Percentiles rank a stretch among this genome's conserved stretches.
phyloP scores from a whole-genome alignment of 441 rosid species.

The Theobroma grandiflorum region DNA sequence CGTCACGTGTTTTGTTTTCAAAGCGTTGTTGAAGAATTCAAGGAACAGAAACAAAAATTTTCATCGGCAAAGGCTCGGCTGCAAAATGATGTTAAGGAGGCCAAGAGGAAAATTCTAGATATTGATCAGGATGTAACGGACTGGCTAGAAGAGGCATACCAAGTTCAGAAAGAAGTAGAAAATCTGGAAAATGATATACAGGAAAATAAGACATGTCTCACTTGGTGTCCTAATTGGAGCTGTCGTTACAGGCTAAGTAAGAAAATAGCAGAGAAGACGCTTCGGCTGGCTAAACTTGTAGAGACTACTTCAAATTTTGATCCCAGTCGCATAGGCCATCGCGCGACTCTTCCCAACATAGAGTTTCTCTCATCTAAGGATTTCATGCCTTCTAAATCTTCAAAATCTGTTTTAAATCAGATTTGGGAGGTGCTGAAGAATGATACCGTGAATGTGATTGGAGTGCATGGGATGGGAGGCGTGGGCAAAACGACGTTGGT shows the following conservation, averaged over 20 bases:
- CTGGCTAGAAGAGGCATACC: neutral
- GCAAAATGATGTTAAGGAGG: neutral
- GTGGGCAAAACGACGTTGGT: conserved; percentile 31
- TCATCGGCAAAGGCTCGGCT: neutral
- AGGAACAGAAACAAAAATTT: neutral
- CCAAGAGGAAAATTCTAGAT: neutral
- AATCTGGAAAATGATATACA: neutral
- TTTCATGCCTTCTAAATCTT: conserved; percentile 7
- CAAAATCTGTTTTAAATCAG: neutral
- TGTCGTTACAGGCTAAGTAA: conserved; percentile 11
- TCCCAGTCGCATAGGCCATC: neutral
- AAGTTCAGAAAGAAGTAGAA: neutral
- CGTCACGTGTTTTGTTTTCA: neutral
- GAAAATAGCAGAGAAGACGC: neutral
- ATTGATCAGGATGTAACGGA: neutral
- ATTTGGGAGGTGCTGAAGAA: neutral
- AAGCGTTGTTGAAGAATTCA: neutral
- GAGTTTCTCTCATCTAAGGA: neutral
- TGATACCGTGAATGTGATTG: neutral
- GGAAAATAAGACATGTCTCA: neutral
- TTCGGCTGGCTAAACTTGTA: neutral
- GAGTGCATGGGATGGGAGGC: conserved; percentile 33
- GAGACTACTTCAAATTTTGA: neutral
- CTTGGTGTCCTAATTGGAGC: neutral
- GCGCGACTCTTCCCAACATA: neutral